Base-by-base conservation (phyloP, 768 basidiomycete species). In the Termitomyces sp. region DNA sequence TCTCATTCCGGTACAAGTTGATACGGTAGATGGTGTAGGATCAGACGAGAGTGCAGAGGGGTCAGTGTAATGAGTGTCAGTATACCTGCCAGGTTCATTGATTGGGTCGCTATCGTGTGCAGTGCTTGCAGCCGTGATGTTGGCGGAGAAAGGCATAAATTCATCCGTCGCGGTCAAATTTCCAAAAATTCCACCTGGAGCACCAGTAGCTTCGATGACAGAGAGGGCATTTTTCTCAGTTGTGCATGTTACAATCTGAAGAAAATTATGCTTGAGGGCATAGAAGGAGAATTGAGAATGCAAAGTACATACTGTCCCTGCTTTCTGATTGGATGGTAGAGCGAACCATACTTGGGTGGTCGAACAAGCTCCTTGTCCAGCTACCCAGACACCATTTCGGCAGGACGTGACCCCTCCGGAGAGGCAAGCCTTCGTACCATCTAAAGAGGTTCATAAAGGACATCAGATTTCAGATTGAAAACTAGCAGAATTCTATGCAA, bases 171-270 rank as follows among this genome's bases (percentile, higher is more conserved):
- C 47, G 47, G 63, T 60, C 23, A 47, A 51, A 44, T 23, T 23
- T 23, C 70, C 69, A 11, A 69, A 65, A 15, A 79, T 64, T 5
- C 75, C 77, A 10, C 77, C 78, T 15, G 66, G 67, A 1, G 73
- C 78, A 14, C 83, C 83, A 31, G 77, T 71, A 2, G 79, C 73
- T 10, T 71, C 54, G 57, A 86, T 78, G 9, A 78, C 61, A 1
- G 76, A 70, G 5, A 72, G 60, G 0, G 80, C 84, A 28, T 72
- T 77, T n/a, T 67, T 68, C 59, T 75, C 66, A 60, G 76, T 81
- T 3, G 82, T 81, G 68, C 84, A 87, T 1, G 72, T 68, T n/a
- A 85, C 57, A 33, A 67, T 65, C 82, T 84, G n/a, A 37, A 35
- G 14, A 35, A 50, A 55, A 1, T 37, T 37, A 21, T 12, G 15